A percentile compares a stretch with the other conserved stretches of the same genome.
Conservation (phyloP, 306 rosid species). For the Geum urbanum region DNA sequence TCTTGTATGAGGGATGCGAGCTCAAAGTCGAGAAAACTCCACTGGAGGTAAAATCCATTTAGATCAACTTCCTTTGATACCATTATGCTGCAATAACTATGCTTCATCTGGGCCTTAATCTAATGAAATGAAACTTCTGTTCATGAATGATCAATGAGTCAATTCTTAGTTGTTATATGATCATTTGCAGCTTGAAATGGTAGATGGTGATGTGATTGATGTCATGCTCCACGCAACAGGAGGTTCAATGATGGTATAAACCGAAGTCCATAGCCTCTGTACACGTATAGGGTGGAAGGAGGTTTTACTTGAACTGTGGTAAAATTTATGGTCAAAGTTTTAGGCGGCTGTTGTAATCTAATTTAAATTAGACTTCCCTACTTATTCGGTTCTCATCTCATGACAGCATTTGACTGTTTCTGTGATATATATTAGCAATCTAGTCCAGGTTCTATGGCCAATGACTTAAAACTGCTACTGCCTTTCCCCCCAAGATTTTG, state of each 20-base stretch:
- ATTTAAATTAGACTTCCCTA: not conserved
- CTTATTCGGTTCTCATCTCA: too few relatives aligned
- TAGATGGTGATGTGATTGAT: not conserved
- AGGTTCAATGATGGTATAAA: not conserved
- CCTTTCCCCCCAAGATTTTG: too few relatives aligned
- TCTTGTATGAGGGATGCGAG: not conserved
- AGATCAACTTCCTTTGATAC: not conserved
- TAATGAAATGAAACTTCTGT: not conserved
- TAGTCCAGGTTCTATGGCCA: too few relatives aligned
- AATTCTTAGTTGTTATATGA: not conserved
- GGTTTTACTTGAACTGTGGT: not conserved
- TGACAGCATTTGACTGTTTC: too few relatives aligned
- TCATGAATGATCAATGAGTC: not conserved
- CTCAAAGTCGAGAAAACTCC: not conserved
- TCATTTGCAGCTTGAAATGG: not conserved
- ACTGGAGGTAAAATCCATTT: not conserved
- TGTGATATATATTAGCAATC: too few relatives aligned
- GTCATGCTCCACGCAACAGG: not conserved
- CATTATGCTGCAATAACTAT: not conserved
- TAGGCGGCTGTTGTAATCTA: not conserved
- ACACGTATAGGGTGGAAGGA: not conserved
- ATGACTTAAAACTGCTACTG: too few relatives aligned
- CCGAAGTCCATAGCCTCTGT: not conserved
- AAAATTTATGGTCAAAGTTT: not conserved
- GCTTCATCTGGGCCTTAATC: not conserved